Base-by-base conservation (phyloP, 768 basidiomycete species). In the Serendipita sp. region DNA sequence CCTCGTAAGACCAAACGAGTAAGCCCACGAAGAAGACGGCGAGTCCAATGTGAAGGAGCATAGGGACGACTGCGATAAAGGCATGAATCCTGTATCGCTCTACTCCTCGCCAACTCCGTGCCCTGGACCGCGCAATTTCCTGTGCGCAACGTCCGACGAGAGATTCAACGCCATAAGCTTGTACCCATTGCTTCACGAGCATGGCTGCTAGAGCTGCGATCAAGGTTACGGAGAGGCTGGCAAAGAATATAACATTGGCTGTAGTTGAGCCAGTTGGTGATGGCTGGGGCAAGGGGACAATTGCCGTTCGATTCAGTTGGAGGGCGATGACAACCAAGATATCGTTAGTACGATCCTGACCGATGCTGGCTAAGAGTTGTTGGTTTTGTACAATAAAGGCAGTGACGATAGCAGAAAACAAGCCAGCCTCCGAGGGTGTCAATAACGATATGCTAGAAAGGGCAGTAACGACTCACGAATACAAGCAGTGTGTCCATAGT, bases 161-260 rank as follows among this genome's bases (percentile, higher is more conserved):
- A 24, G 28, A 42, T 34, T 61, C 38, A 16, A 61, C 61, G 26
- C n/a, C n/a, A n/a, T 20, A 20, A 5, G n/a, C 26, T 34, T 43
- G 61, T 7, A 43, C 38, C 61, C 61, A 61, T 30, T 61, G 61
- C 61, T 61, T 61, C 17, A 61, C 43, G 22, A 61, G 43, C 14
- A 61, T 61, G n/a, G 38, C 38, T 20, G 30, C 38, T 16, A 61
- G 20, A n/a, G 61, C 61, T 3, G 61, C 38, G 42, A 61, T 20
- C 7, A 43, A 41, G 28, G 38, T 61, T 20, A 61, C 22, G 14
- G 30, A 20, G 7, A 61, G 26, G 22, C 61, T 61, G 61, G 28
- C 30, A 30, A 61, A 61, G 38, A 41, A 61, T 9, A 61, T 34
- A 13, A 42, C 16, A 22, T 42, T 41, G 4, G 43, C 42, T 1